Base-by-base conservation (phyloP, 305 asterid species). In the Rubia tinctorum region DNA sequence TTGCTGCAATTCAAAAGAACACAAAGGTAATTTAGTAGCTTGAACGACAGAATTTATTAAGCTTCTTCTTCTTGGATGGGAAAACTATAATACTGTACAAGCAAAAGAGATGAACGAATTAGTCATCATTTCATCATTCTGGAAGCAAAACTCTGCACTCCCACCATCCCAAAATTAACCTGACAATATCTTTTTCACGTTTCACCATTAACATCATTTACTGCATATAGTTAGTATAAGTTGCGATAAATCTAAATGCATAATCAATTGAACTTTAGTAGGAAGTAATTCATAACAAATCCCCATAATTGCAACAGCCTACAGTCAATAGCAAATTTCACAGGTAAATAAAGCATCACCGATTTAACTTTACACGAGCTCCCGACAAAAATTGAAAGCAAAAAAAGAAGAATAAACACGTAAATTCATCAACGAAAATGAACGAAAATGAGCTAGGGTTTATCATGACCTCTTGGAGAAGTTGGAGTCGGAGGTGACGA, bases 1-100 rank as follows among this genome's bases (percentile, higher is more conserved):
- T 80, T 86, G 87, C 99, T 95, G 96, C 86, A 83, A 60, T 58
- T 71, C 64, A 71, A 86, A 30, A 56, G 69, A 74, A 79, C 8
- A 66, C 34, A 34, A 61, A 67, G 20, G 13, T 60, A 66, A 27
- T 27, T 72, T 66, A 73, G 67, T 80, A 69, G 70, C 72, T 13
- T 64, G 47, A 45, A 60, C 56, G 40, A 42, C 55, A n/a, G 9
- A 14, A 23, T 5, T 17, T 64, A 47, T 39, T 30, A 6, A 7
- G 18, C 15, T 47, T 65, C 13, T 17, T 40, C 7, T 37, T 7
- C 42, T 34, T 64, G 11, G 3, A 11, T 13, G 69, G 47, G 17
- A 64, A 37, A 39, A 64, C 18, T 1, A 34, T 14, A 64, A 39
- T 0, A 39, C 14, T 65, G 42, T 1, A 66, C 7, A 25, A 42